Evolutionary conservation across 805 yeast species (phyloP), one percentile per base, ranked within the genome.

Genomic region (Cyberlindnera meyerae): DNA sequence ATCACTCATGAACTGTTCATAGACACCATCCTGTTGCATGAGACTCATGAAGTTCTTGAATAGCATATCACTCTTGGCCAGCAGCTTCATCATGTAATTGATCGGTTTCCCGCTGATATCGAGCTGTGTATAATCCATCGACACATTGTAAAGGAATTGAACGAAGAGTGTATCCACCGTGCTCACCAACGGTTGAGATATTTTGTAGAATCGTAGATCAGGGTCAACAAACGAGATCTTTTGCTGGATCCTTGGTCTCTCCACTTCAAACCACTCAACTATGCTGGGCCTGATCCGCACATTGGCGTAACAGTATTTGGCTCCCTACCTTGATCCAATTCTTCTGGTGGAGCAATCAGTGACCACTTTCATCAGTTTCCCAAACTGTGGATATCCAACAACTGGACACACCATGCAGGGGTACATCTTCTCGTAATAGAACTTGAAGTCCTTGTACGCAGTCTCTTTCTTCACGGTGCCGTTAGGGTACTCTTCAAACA

Each of bases 311-410:
- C 86, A 94, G 58, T 88, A 88, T 54, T 82, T 82, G 15, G 90
- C 78, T 52, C 80, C 82, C 2, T 89, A 89, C 33, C 95, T 68
- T 57, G 79, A 75, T 2, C 96, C 96, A 36, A 87, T 64, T 36
- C 96, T 69, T 14, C 40, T 29, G 2, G 46, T 42, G 11, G 36
- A 21, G 17, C 37, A 32, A 2, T 26, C 21, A 25, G 28, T 34
- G 8, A 40, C 26, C 16, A 27, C 12, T 26, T 37, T 42, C 31
- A 42, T 34, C 11, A 45, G 29, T 34, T 45, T 45, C 3, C 46
- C 49, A 26, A 45, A 32, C 28, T 45, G 41, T 13, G 49, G 38
- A 11, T 18, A 21, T 4, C 43, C 43, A 11, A 34, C 27, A 5
- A 24, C 8, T 3, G 33, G 37, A 11, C 11, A 33, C 7, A 4